phyloP scores from a whole-genome alignment of 1,139 yeast genomes.

The Suhomyces anneliseae region DNA sequence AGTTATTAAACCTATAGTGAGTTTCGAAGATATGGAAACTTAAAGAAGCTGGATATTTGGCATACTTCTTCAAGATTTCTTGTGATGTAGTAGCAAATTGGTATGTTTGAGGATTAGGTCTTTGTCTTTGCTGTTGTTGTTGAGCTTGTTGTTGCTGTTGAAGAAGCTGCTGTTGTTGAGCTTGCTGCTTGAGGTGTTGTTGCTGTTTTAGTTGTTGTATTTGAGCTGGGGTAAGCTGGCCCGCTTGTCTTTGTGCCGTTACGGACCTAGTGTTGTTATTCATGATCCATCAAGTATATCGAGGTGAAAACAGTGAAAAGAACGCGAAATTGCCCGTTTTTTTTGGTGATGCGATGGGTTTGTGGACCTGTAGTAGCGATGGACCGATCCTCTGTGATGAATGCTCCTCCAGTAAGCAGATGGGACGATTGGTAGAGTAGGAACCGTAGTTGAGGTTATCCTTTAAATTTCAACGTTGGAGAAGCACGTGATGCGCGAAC shows the following conservation, averaged over 20 bases:
- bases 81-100: slow-evolving; percentile 71
- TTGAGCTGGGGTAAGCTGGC: slow-evolving; percentile 18
- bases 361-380: not conserved
- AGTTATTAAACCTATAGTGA: slow-evolving; percentile 76
- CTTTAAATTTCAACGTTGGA: not conserved
- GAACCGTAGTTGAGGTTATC: not conserved
- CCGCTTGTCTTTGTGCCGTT: slow-evolving; percentile 6
- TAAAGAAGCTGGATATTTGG: slow-evolving; percentile 76
- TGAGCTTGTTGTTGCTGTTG: slow-evolving; percentile 37
- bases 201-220: slow-evolving; percentile 32
- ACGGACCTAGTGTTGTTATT: slow-evolving; percentile 7
- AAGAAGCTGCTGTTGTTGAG: slow-evolving; percentile 32
- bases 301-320: not conserved
- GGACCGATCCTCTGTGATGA: slow-evolving; percentile 4
- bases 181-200: slow-evolving; percentile 21
- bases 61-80: slow-evolving; percentile 75
- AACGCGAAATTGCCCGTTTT: not conserved
- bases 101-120: slow-evolving; percentile 36
- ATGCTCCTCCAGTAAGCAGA: slow-evolving; percentile 1
- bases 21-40: slow-evolving; percentile 89
- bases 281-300: slow-evolving; percentile 6
- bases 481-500: not conserved
- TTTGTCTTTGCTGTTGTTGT: slow-evolving; percentile 36
- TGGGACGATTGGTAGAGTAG: not conserved
- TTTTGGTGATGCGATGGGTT: not conserved